Conservation (phyloP, 2,329 filamentous ascomycete genomes). For the Xylaria sp. region DNA sequence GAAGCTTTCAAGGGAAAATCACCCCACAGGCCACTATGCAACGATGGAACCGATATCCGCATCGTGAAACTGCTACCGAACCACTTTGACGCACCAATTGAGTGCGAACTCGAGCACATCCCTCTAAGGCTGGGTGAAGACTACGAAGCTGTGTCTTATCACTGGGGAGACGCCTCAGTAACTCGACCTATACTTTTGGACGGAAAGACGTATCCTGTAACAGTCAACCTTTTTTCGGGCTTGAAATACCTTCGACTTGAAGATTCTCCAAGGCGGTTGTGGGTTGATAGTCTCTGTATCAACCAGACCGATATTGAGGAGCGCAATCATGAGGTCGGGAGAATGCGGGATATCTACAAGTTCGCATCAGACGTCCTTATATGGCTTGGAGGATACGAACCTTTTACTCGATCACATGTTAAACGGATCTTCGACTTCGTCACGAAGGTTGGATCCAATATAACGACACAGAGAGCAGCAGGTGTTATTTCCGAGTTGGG, state of each 20-base stretch:
- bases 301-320: constrained; percentile 18
- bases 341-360: constrained; percentile 22
- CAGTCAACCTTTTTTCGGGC: constrained; percentile 14
- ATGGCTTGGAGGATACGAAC: constrained; percentile 16
- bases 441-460: constrained; percentile 1
- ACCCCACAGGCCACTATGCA: background rate
- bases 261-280: constrained; percentile 17
- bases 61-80: constrained; percentile 15
- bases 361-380: constrained; percentile 8
- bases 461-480: background rate
- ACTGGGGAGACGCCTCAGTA: constrained; percentile 22
- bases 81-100: constrained; percentile 16
- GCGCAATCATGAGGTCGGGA: constrained; percentile 14
- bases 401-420: constrained; percentile 9
- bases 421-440: constrained; percentile 8
- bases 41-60: constrained; percentile 13
- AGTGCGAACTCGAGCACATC: constrained; percentile 19
- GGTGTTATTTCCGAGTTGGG: constrained; percentile 1
- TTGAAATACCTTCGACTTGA: constrained; percentile 13
- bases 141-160: constrained; percentile 26
- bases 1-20: background rate
- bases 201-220: constrained; percentile 17
- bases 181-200: constrained; percentile 18
- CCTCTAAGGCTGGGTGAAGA: constrained; percentile 7
- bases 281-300: constrained; percentile 28